Percentiles rank a stretch among this genome's conserved stretches.
phyloP scores from a whole-genome alignment of 2,329 filamentous ascomycete species.

The Calonectria naviculata region DNA sequence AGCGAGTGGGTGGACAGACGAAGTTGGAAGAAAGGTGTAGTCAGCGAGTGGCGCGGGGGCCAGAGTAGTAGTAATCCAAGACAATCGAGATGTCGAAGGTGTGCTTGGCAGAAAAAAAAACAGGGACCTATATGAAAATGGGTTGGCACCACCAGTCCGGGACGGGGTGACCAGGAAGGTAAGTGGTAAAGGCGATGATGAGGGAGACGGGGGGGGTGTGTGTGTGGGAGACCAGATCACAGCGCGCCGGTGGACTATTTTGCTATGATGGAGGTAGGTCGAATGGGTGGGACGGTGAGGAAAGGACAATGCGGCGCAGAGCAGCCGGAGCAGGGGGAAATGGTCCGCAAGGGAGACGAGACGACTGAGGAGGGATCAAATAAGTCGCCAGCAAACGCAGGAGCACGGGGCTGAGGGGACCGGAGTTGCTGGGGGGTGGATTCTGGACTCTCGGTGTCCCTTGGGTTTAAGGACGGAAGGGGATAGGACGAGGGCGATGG shows the following conservation, averaged over 20 bases:
- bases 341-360: background rate
- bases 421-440: constrained; percentile 23
- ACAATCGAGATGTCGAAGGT: constrained; percentile 20
- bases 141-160: constrained; percentile 23
- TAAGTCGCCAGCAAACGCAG: constrained; percentile 18
- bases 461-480: constrained; percentile 23
- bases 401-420: constrained; percentile 7
- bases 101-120: constrained; percentile 12
- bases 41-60: constrained; percentile 23
- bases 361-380: constrained; percentile 9
- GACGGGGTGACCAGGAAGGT: constrained; percentile 13
- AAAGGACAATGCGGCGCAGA: background rate
- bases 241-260: constrained; percentile 9
- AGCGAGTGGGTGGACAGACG: constrained; percentile 4
- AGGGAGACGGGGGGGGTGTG: background rate
- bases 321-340: background rate
- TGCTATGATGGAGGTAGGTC: constrained; percentile 4
- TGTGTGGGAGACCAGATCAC: constrained; percentile 17
- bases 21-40: constrained; percentile 13
- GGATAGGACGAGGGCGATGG: constrained; percentile 36
- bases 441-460: constrained; percentile 27
- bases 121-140: constrained; percentile 15
- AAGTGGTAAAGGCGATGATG: constrained; percentile 3
- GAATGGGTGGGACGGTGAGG: constrained; percentile 2
- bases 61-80: constrained; percentile 17